Evolutionary conservation across 306 rosid species (phyloP).

Genomic region (Styphnolobium japonicum): DNA sequence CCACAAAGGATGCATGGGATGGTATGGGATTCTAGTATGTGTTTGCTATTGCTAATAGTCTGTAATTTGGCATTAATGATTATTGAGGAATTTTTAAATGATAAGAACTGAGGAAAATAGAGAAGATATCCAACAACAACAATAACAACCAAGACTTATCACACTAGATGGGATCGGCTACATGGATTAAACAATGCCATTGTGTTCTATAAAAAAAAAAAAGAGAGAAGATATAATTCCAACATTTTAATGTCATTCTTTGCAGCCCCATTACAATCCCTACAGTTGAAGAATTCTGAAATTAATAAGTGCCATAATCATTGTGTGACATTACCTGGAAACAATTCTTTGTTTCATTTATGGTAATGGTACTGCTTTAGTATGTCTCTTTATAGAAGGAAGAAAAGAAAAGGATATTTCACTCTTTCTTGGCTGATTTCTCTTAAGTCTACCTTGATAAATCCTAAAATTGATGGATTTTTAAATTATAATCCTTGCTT

Average conservation of each 20-base stretch:
- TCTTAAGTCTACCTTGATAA: neutral
- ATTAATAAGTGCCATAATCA: no score
- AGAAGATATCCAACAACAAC: no score
- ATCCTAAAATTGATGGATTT: neutral
- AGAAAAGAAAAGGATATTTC: neutral
- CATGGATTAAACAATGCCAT: neutral
- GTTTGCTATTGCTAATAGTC: neutral
- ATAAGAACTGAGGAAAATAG: neutral
- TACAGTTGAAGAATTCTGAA: neutral
- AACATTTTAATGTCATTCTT: neutral
- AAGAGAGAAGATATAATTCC: neutral
- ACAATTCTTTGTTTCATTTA: neutral
- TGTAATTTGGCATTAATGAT: neutral
- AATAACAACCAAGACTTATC: neutral
- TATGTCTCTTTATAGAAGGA: neutral
- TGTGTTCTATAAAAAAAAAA: neutral
- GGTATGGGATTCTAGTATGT: constrained; percentile 33
- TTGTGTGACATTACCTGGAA: neutral
- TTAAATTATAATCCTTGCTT: neutral
- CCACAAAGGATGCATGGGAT: constrained; percentile 44
- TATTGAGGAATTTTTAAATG: neutral
- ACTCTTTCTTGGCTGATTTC: neutral
- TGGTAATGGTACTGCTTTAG: neutral
- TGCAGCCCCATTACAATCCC: neutral
- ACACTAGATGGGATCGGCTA: neutral